Conservation (phyloP, 2,329 filamentous ascomycete genomes). For the Nothopassalora personata region DNA sequence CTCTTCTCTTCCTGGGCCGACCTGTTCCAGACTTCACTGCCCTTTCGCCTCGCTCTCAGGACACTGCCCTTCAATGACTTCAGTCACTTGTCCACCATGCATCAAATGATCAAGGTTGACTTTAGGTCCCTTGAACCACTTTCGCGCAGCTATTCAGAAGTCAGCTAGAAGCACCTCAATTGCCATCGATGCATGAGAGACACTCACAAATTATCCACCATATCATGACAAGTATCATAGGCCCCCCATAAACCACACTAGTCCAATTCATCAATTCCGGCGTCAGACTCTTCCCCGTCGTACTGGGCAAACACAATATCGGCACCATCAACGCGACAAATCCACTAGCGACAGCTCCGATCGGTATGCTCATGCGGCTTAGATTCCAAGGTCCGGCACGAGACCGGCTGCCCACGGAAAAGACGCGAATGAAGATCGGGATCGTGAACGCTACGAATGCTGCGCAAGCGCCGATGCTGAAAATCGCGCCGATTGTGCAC, state of each 20-base stretch:
- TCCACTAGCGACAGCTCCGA: constrained; percentile 51
- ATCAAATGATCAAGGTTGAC: constrained; percentile 49
- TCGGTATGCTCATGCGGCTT: constrained; percentile 53
- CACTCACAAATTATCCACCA: constrained; percentile 54
- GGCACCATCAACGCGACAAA: constrained; percentile 65
- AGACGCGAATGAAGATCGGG: constrained; percentile 55
- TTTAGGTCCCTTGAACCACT: constrained; percentile 67
- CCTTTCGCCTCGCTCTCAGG: constrained; percentile 2
- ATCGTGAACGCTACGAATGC: constrained; percentile 59
- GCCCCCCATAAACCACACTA: constrained; percentile 59
- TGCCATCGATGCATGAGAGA: background rate
- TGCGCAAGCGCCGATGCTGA: constrained; percentile 64
- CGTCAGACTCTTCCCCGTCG: constrained; percentile 51
- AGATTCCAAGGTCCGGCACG: constrained; percentile 64
- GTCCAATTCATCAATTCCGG: constrained; percentile 62
- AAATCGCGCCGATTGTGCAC: constrained; percentile 61
- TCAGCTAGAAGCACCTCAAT: background rate
- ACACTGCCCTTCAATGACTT: constrained; percentile 17
- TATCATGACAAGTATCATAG: constrained; percentile 51
- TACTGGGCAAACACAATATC: constrained; percentile 59
- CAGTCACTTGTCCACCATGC: constrained; percentile 4
- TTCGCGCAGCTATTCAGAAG: constrained; percentile 43
- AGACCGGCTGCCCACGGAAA: constrained; percentile 59
- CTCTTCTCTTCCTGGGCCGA: background rate
- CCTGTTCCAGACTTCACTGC: background rate